A percentile compares a stretch with the other conserved stretches of the same genome.
These are phyloP conservation scores for Nitzschia putrida DNA, from an alignment of 108 stramenopile species.

Conservation along the genomic window DNA sequence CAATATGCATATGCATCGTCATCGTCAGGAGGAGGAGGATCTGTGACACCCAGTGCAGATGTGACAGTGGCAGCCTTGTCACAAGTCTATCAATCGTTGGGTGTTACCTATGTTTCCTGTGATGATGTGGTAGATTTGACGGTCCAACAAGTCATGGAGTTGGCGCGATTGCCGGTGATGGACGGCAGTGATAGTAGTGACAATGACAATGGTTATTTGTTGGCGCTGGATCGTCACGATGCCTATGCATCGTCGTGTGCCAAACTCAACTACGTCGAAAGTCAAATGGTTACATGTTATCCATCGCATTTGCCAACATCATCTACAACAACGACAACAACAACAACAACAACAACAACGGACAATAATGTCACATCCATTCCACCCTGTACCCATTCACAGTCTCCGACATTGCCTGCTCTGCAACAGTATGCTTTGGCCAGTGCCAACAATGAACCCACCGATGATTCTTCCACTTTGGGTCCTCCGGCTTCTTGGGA, in stretches of 20 bases:
- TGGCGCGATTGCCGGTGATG: conserved; percentile 47
- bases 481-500: conserved; percentile 58
- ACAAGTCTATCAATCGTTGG: conserved; percentile 45
- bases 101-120: conserved; percentile 60
- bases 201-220: conserved; percentile 51
- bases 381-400: conserved; percentile 32
- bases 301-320: conserved; percentile 15
- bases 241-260: conserved; percentile 65
- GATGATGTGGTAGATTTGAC: conserved; percentile 52
- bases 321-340: background rate
- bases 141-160: conserved; percentile 55
- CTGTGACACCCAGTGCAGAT: conserved; percentile 22
- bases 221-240: conserved; percentile 73
- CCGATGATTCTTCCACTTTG: conserved; percentile 48
- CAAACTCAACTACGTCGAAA: conserved; percentile 59
- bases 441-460: conserved; percentile 71
- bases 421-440: conserved; percentile 53
- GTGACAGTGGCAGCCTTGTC: conserved; percentile 41
- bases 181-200: too few species aligned
- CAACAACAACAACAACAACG: conserved; percentile 1
- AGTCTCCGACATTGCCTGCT: conserved; percentile 16
- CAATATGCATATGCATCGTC: conserved; percentile 56
- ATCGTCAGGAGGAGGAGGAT: too few species aligned
- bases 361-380: conserved; percentile 25
- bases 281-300: conserved; percentile 68